These are phyloP conservation scores for Apiospora hydei DNA, from an alignment of 2,329 filamentous ascomycete species.

Conservation along the genomic window DNA sequence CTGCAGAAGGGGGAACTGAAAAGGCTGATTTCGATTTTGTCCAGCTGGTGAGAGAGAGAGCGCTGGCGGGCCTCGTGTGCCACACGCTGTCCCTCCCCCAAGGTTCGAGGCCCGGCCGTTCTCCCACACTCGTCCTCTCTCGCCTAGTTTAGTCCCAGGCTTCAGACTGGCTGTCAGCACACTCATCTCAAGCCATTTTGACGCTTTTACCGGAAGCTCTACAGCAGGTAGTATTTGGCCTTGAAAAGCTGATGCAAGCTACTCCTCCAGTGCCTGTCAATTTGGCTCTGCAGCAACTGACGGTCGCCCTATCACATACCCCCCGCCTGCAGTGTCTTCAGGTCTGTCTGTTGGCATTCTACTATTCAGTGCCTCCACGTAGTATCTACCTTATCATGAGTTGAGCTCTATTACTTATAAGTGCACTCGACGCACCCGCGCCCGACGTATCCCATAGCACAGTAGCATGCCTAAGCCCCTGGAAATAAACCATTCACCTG, in stretches of 20 bases:
- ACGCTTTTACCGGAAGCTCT: background rate
- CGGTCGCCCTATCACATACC: background rate
- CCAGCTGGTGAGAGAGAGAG: background rate
- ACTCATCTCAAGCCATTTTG: background rate
- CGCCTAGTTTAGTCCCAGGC: background rate
- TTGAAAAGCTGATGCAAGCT: background rate
- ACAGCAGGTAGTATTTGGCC: background rate
- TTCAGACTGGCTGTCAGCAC: background rate
- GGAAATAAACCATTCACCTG: background rate
- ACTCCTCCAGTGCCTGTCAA: background rate
- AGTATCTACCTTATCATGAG: background rate
- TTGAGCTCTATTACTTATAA: background rate
- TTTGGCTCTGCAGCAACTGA: background rate
- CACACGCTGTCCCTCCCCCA: background rate
- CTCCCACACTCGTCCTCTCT: background rate
- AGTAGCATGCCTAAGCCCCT: background rate
- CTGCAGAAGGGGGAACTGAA: background rate
- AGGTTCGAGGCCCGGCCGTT: background rate
- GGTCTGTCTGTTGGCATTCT: background rate
- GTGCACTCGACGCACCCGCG: background rate
- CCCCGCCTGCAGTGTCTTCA: background rate
- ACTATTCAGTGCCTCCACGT: background rate
- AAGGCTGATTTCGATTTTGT: slow-evolving; percentile 1
- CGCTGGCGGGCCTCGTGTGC: background rate
- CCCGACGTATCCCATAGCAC: background rate